A percentile compares a stretch with the other conserved stretches of the same genome.
These are phyloP conservation scores for Daldinia loculata DNA, from an alignment of 495 filamentous ascomycete species.

Conservation along the genomic window DNA sequence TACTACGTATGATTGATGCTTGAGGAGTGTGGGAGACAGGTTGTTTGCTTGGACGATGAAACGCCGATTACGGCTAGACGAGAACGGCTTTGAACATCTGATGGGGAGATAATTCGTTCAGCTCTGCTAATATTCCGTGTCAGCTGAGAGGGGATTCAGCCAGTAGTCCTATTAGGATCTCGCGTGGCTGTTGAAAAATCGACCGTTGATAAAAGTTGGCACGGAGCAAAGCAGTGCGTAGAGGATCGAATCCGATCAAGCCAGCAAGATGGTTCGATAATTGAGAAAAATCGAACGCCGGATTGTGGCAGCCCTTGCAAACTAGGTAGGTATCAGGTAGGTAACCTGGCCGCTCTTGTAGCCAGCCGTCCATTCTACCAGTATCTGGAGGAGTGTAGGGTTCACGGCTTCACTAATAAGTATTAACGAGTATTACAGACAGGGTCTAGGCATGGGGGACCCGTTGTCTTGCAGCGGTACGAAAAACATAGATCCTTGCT, in stretches of 20 bases:
- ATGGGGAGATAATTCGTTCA: not conserved
- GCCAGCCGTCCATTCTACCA: not conserved
- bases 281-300: conserved; percentile 34
- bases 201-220: not conserved
- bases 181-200: not conserved
- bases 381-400: not conserved
- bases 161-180: not conserved
- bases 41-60: conserved; percentile 1
- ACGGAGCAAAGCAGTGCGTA: not conserved
- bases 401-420: not conserved
- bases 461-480: conserved; percentile 7
- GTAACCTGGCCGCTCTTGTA: not conserved
- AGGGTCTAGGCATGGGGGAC: conserved; percentile 19
- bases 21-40: not conserved
- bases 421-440: conserved; percentile 9
- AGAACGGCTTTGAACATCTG: not conserved
- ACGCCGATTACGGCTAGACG: conserved; percentile 5
- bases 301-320: conserved; percentile 4
- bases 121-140: not conserved
- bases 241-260: conserved; percentile 10
- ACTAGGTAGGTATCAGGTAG: not conserved
- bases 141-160: not conserved
- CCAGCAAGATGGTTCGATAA: conserved; percentile 29
- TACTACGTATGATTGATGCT: not conserved
- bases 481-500: conserved; percentile 12